These are phyloP conservation scores for Candida quercuum DNA, from an alignment of 805 yeast species.

Conservation along the genomic window DNA sequence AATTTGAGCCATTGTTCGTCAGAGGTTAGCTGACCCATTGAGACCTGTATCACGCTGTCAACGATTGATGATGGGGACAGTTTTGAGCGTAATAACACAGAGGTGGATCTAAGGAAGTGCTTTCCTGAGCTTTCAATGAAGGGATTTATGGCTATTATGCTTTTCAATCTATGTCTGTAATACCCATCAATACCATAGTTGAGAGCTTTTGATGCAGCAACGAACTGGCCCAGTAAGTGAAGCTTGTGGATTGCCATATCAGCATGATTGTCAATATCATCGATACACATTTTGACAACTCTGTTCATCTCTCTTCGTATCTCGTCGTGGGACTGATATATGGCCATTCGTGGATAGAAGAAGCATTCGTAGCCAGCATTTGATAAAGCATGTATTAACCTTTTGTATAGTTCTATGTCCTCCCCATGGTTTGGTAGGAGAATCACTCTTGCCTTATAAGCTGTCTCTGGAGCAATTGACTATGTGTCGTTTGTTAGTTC, in stretches of 20 bases:
- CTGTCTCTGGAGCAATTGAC: slow-evolving; percentile 13
- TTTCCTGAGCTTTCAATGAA: slow-evolving; percentile 7
- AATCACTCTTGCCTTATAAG: slow-evolving; percentile 14
- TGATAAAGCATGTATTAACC: slow-evolving; percentile 12
- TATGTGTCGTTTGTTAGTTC: slow-evolving; percentile 1
- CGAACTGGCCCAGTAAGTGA: slow-evolving; percentile 14
- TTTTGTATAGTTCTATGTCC: slow-evolving; percentile 9
- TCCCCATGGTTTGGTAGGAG: slow-evolving; percentile 18
- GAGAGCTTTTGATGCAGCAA: slow-evolving; percentile 13
- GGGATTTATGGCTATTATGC: slow-evolving; percentile 17
- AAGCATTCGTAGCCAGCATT: slow-evolving; percentile 16
- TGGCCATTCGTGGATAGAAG: slow-evolving; percentile 8
- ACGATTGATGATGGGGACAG: not conserved
- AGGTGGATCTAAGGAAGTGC: not conserved
- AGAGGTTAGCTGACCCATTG: not conserved
- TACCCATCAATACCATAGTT: slow-evolving; percentile 15
- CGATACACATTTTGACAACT: slow-evolving; percentile 15
- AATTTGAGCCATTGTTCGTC: not conserved
- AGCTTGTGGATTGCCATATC: slow-evolving; percentile 3
- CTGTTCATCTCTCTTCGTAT: slow-evolving; percentile 13
- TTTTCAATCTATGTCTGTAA: slow-evolving; percentile 10
- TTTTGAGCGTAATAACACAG: slow-evolving; percentile 3
- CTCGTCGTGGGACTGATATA: slow-evolving; percentile 6
- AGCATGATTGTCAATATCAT: slow-evolving; percentile 10
- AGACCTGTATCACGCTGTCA: too few relatives aligned